These are phyloP conservation scores for Kalmusia sp. DNA, from an alignment of 2,329 filamentous ascomycete species.

Conservation along the genomic window DNA sequence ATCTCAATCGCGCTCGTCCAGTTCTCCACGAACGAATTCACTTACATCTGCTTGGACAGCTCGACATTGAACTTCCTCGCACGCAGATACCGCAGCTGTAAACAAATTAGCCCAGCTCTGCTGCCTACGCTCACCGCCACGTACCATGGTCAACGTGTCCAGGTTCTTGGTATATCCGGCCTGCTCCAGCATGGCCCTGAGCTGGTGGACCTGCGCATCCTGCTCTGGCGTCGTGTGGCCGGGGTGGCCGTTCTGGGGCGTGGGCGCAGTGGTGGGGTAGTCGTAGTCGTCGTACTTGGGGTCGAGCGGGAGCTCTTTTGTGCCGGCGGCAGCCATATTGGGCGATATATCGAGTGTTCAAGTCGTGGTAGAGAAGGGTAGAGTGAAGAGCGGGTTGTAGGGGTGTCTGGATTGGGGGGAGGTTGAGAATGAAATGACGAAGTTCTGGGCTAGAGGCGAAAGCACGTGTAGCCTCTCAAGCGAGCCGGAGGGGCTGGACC, in stretches of 20 bases:
- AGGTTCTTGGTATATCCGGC: constrained; percentile 83
- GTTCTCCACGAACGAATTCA: constrained; percentile 9
- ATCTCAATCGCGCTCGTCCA: constrained; percentile 4
- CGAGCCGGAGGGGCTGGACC: constrained; percentile 18
- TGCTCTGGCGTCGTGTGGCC: constrained; percentile 86
- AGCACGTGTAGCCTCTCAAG: constrained; percentile 35
- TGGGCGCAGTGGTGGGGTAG: constrained; percentile 80
- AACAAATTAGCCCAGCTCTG: constrained; percentile 23
- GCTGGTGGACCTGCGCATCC: constrained; percentile 86
- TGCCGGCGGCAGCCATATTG: constrained; percentile 40
- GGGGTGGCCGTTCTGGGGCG: constrained; percentile 77
- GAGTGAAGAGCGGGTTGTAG: not conserved
- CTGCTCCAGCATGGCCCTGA: constrained; percentile 83
- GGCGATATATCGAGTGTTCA: not conserved
- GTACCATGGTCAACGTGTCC: constrained; percentile 89
- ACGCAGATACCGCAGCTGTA: constrained; percentile 84
- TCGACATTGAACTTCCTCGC: constrained; percentile 94
- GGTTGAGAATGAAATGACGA: constrained; percentile 32
- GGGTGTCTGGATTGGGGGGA: constrained; percentile 5
- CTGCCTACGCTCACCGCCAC: constrained; percentile 28
- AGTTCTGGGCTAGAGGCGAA: constrained; percentile 23
- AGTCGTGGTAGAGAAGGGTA: not conserved
- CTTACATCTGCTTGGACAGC: constrained; percentile 85
- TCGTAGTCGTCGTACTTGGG: constrained; percentile 97
- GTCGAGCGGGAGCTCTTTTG: constrained; percentile 63